These are phyloP conservation scores for Teunomyces barrocoloradensis DNA, from an alignment of 805 yeast species.

Conservation along the genomic window DNA sequence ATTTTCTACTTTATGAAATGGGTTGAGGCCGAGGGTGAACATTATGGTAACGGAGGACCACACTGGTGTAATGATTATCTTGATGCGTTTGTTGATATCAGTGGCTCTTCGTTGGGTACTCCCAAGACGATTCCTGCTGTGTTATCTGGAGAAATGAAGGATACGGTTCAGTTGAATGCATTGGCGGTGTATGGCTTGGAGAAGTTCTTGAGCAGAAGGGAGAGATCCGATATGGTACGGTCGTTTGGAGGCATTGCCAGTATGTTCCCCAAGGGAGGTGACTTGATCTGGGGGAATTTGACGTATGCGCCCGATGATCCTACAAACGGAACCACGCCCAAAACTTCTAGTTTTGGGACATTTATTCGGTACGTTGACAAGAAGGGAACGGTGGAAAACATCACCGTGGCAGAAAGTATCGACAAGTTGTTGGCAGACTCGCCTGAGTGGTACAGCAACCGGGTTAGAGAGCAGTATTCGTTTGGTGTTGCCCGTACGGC, in stretches of 20 bases:
- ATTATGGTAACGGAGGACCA: conserved; percentile 88
- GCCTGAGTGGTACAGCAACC: conserved; percentile 71
- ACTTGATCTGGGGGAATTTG: conserved; percentile 79
- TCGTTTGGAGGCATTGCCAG: conserved; percentile 93
- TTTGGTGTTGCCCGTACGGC: conserved; percentile 66
- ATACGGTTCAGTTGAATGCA: conserved; percentile 90
- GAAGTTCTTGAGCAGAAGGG: conserved; percentile 85
- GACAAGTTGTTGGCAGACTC: conserved; percentile 61
- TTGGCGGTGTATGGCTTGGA: conserved; percentile 93
- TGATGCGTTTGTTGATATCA: conserved; percentile 78
- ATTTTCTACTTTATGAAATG: conserved; percentile 88
- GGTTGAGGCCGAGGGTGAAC: conserved; percentile 86
- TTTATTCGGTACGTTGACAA: conserved; percentile 9
- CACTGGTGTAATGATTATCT: conserved; percentile 85
- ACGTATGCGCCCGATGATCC: conserved; percentile 72
- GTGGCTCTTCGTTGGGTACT: conserved; percentile 90
- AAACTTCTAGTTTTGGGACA: conserved; percentile 11
- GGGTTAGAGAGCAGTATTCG: conserved; percentile 72
- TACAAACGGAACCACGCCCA: conserved; percentile 20
- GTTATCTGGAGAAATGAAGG: conserved; percentile 97
- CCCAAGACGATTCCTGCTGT: conserved; percentile 92
- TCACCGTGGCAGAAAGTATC: conserved; percentile 67
- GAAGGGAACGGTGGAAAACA: conserved; percentile 37
- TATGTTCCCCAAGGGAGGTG: conserved; percentile 97
- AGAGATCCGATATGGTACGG: conserved; percentile 80